Percentiles rank a stretch among this genome's conserved stretches.
Evolutionary conservation across 2,329 filamentous ascomycete species (phyloP).

Genomic region (Exophiala sideris): DNA sequence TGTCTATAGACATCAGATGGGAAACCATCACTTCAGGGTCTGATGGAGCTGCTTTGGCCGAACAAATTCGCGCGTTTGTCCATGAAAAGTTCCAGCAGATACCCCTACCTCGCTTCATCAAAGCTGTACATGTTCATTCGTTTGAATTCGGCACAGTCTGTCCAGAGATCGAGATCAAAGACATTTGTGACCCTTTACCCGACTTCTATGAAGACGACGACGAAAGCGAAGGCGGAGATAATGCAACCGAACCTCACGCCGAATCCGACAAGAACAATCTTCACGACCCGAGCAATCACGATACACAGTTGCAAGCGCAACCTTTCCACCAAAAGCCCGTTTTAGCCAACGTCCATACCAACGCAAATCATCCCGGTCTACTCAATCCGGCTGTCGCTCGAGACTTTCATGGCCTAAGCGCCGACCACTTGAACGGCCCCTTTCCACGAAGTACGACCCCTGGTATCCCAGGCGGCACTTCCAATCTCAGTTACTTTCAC

Average conservation of each 20-base stretch:
- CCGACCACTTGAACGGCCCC: conserved; percentile 39
- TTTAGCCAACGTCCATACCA: conserved; percentile 33
- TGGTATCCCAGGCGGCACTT: conserved; percentile 48
- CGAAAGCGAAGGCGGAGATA: conserved; percentile 53
- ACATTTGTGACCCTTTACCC: conserved; percentile 89
- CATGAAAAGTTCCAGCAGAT: conserved; percentile 94
- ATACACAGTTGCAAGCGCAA: neutral
- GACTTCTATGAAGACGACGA: conserved; percentile 88
- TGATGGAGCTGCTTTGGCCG: conserved; percentile 79
- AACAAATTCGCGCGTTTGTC: conserved; percentile 86
- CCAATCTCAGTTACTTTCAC: conserved; percentile 49
- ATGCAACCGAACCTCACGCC: neutral
- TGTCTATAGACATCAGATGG: conserved; percentile 99
- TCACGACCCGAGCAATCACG: neutral
- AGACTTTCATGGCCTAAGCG: conserved; percentile 26
- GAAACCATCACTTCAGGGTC: conserved; percentile 83
- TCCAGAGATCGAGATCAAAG: conserved; percentile 87
- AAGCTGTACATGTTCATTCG: conserved; percentile 87
- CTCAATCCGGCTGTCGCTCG: conserved; percentile 29
- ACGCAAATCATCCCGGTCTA: conserved; percentile 33
- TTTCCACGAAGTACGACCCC: conserved; percentile 46
- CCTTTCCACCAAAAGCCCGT: conserved; percentile 25
- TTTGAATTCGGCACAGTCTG: conserved; percentile 86
- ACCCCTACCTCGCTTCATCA: conserved; percentile 89
- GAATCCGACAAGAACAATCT: neutral